These are phyloP conservation scores for Ceratobasidium sp. DNA, from an alignment of 1,284 basidiomycete genomes.

Conservation along the genomic window DNA sequence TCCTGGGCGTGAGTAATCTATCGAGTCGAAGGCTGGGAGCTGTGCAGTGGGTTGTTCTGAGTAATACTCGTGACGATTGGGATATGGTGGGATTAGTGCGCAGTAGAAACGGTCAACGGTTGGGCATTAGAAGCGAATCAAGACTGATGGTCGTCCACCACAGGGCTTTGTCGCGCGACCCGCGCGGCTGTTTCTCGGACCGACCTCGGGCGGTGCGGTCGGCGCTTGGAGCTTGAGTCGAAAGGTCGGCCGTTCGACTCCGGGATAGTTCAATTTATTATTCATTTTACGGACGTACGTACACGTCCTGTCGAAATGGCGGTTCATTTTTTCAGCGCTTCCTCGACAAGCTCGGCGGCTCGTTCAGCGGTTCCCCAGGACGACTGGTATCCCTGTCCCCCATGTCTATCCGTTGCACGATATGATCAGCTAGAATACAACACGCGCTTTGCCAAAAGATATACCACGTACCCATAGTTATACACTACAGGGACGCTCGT, in stretches of 20 bases:
- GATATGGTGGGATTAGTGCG: background rate
- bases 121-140: background rate
- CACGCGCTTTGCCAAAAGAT: background rate
- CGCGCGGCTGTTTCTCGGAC: background rate
- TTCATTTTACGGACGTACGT: background rate
- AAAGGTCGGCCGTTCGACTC: too few relatives aligned
- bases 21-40: background rate
- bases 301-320: background rate
- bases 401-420: constrained; percentile 61
- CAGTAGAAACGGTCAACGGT: background rate
- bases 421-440: constrained; percentile 48
- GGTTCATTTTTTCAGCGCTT: constrained; percentile 13
- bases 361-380: constrained; percentile 78
- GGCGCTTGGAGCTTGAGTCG: too few relatives aligned
- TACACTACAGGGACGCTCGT: constrained; percentile 59
- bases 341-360: constrained; percentile 66
- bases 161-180: background rate
- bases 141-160: background rate
- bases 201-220: too few relatives aligned
- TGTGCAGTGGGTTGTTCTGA: background rate
- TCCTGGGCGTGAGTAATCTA: background rate
- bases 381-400: constrained; percentile 78
- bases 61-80: background rate
- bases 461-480: constrained; percentile 63
- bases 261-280: background rate